Evolutionary conservation across 1,284 basidiomycete genomes (phyloP).

Genomic region (Mycena sp.): DNA sequence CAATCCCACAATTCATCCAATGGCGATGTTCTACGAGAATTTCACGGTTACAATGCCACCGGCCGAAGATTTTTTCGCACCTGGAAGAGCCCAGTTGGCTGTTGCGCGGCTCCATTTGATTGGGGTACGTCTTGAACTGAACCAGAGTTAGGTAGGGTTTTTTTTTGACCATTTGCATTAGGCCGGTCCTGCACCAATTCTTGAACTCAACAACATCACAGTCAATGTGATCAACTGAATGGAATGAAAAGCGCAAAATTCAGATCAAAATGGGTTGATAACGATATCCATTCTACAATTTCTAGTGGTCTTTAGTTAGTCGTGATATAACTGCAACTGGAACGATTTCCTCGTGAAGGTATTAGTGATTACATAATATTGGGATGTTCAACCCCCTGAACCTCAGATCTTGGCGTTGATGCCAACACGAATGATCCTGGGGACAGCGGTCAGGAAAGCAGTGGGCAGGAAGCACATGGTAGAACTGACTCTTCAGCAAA

Average conservation of each 20-base stretch:
- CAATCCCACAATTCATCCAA: constrained; percentile 41
- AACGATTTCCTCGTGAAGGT: no score
- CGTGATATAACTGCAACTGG: no score
- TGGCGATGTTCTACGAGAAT: constrained; percentile 44
- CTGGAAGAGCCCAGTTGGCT: constrained; percentile 40
- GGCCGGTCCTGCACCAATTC: constrained; percentile 29
- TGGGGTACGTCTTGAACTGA: constrained; percentile 39
- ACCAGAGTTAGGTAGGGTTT: background rate
- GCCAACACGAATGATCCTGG: constrained; percentile 58
- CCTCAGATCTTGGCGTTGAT: constrained; percentile 52
- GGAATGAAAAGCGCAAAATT: background rate
- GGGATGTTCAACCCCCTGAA: no score
- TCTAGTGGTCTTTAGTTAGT: no score
- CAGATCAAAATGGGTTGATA: background rate
- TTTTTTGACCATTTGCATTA: constrained; percentile 1
- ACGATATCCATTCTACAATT: no score
- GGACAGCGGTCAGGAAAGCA: constrained; percentile 1
- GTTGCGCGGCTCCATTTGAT: constrained; percentile 44
- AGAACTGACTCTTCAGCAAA: constrained; percentile 60
- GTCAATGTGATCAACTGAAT: constrained; percentile 25
- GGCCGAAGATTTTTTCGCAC: constrained; percentile 23
- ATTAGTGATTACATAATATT: no score
- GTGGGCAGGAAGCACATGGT: background rate
- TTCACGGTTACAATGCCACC: constrained; percentile 43
- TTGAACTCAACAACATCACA: constrained; percentile 30